Evolutionary conservation across 2,329 filamentous ascomycete species (phyloP), one percentile per base, ranked within the genome.

Genomic region (Fusarium goolgardi): DNA sequence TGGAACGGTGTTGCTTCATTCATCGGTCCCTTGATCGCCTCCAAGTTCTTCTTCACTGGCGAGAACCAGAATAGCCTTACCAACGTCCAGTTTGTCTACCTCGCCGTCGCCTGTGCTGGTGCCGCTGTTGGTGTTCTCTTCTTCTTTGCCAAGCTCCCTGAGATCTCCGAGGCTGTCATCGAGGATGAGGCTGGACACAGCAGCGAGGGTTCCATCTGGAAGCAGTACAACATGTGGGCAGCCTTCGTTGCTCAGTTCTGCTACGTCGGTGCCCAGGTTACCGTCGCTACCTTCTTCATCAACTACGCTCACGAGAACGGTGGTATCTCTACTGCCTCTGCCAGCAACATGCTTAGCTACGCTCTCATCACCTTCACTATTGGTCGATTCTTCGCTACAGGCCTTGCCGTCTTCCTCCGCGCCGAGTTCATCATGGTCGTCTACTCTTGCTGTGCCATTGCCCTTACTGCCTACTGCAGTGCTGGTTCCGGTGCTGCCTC

Each of bases 1-100:
- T 90, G 93, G 81, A 91, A 94, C 75, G 91, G 89, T 59, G 88
- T 93, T 53, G 91, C 91, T 43, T 90, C 89, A 13, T 88, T 93
- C 52, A 71, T 93, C 29, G 90, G 90, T 0, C 91, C 91, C 6
- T 85, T 93, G 1, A 82, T 94, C 25, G 91, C 90, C 49, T 90
- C 89, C 6, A 89, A 89, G 65, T 90, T 89, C 59, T 91, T 94
- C 80, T 93, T 94, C 81, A 84, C 83, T 57, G 85, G 86, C 52
- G 82, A 83, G 59, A 84, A 86, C 61, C 81, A 85, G 25, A 77
- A 80, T 16, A 86, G 86, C 2, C 82, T 92, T 11, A 82, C 84
- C 69, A 88, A 89, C 60, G 91, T 94, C 3, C 90, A 94, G 77
- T 94, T 88, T 85, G 89, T 92, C 3, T 93, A 93, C 75, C 85